phyloP scores from a whole-genome alignment of 73 alveolate genomes.

The Paramecium sexaurelia region DNA sequence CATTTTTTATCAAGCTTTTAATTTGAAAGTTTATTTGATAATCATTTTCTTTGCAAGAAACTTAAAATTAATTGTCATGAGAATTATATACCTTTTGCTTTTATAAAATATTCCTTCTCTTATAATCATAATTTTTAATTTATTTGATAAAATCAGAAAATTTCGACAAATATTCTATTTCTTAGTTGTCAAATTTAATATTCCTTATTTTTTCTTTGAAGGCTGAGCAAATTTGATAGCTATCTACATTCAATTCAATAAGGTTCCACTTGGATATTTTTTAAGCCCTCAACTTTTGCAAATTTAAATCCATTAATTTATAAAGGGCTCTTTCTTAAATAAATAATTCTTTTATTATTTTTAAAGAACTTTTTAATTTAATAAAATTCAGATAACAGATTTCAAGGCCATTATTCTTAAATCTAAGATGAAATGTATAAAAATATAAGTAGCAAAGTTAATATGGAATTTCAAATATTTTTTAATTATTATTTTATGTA shows the following conservation, averaged over 20 bases:
- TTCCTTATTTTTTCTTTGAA: neutral
- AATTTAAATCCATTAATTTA: neutral
- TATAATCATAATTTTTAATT: neutral
- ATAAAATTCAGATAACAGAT: neutral
- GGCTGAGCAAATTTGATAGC: neutral
- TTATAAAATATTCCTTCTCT: neutral
- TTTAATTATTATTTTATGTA: neutral
- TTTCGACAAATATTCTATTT: neutral
- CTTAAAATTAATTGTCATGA: neutral
- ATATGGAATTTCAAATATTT: neutral
- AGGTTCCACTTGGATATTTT: neutral
- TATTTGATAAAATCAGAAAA: neutral
- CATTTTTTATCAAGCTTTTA: neutral
- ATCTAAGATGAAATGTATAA: neutral
- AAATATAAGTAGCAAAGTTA: neutral
- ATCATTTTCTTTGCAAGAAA: neutral
- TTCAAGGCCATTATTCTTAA: neutral
- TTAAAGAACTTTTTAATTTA: neutral
- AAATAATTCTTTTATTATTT: neutral
- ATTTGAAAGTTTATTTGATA: neutral
- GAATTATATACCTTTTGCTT: neutral
- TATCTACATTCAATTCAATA: neutral
- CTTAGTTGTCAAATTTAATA: neutral
- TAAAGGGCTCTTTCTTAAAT: neutral
- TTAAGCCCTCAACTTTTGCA: neutral